A percentile compares a stretch with the other conserved stretches of the same genome.
Evolutionary conservation across 2,329 filamentous ascomycete genomes (phyloP).

Genomic region (Xylariaceae sp.): DNA sequence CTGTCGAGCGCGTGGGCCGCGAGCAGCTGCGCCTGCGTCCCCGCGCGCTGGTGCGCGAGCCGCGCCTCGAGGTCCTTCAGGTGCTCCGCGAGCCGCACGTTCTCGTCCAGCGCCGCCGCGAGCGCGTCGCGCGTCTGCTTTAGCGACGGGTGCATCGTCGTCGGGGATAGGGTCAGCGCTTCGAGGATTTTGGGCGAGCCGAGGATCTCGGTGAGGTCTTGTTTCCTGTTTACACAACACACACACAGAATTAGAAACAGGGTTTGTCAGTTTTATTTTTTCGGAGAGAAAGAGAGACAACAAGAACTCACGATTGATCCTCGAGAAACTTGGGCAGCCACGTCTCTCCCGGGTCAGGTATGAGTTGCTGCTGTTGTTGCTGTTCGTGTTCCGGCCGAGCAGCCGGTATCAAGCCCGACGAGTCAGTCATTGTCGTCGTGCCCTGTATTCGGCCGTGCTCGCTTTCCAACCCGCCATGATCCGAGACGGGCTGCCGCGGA

Average conservation of each 20-base stretch:
- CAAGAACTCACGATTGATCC: slow-evolving; percentile 65
- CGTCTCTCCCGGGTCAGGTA: slow-evolving; percentile 58
- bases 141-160: slow-evolving; percentile 67
- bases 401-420: slow-evolving; percentile 28
- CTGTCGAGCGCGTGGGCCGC: slow-evolving; percentile 81
- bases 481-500: slow-evolving; percentile 37
- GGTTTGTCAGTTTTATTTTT: too few relatives aligned
- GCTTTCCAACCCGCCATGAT: slow-evolving; percentile 21
- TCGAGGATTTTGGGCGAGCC: slow-evolving; percentile 60
- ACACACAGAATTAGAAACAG: too few relatives aligned
- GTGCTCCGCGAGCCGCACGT: slow-evolving; percentile 62
- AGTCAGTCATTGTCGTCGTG: slow-evolving; percentile 20
- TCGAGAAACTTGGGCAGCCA: slow-evolving; percentile 75
- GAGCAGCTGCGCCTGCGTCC: slow-evolving; percentile 75
- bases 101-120: slow-evolving; percentile 60
- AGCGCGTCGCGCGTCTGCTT: slow-evolving; percentile 60
- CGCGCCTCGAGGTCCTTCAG: slow-evolving; percentile 55
- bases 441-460: slow-evolving; percentile 21
- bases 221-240: slow-evolving; percentile 53
- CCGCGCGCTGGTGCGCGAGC: slow-evolving; percentile 56
- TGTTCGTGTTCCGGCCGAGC: slow-evolving; percentile 5
- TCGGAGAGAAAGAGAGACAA: too few relatives aligned
- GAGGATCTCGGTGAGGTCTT: slow-evolving; percentile 69
- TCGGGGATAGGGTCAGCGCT: slow-evolving; percentile 64
- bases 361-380: slow-evolving; percentile 28